Evolutionary conservation across 331 rosid genomes (phyloP).

Genomic region (Cydonia oblonga): DNA sequence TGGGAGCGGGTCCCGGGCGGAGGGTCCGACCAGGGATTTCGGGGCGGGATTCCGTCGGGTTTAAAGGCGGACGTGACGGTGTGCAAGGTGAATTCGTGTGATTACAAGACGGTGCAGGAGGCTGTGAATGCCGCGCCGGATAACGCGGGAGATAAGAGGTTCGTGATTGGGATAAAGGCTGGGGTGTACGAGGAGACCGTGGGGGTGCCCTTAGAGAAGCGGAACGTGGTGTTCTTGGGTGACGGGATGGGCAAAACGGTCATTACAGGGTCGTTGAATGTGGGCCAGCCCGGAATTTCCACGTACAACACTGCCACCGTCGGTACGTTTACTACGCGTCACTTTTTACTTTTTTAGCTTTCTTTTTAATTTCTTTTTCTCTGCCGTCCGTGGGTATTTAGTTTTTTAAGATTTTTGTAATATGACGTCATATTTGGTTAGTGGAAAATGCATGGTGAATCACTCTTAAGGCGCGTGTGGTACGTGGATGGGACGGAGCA

Average conservation of each 20-base stretch:
- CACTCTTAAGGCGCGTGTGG: neutral
- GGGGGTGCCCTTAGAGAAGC: conserved; percentile 54
- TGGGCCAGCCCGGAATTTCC: conserved; percentile 43
- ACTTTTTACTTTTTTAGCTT: neutral
- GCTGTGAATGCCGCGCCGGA: conserved; percentile 73
- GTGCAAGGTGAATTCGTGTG: conserved; percentile 26
- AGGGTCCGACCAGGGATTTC: conserved; percentile 7
- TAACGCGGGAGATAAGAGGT: conserved; percentile 22
- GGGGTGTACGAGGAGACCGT: conserved; percentile 82
- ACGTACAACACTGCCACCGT: conserved; percentile 69
- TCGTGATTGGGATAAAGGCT: conserved; percentile 56
- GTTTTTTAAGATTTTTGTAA: no score
- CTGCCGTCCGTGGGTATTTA: neutral
- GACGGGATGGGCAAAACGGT: conserved; percentile 85
- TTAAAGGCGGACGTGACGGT: conserved; percentile 51
- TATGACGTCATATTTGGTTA: neutral
- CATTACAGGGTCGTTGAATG: conserved; percentile 48
- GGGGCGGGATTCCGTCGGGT: conserved; percentile 37
- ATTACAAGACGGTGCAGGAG: conserved; percentile 54
- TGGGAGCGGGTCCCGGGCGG: conserved; percentile 28
- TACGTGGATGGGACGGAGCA: no score
- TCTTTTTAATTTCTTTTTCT: no score
- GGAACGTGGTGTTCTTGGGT: conserved; percentile 61
- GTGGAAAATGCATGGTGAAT: neutral
- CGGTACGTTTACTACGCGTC: conserved; percentile 30